phyloP scores from a whole-genome alignment of 2,329 filamentous ascomycete species.

The Trichoderma atrobrunneum region DNA sequence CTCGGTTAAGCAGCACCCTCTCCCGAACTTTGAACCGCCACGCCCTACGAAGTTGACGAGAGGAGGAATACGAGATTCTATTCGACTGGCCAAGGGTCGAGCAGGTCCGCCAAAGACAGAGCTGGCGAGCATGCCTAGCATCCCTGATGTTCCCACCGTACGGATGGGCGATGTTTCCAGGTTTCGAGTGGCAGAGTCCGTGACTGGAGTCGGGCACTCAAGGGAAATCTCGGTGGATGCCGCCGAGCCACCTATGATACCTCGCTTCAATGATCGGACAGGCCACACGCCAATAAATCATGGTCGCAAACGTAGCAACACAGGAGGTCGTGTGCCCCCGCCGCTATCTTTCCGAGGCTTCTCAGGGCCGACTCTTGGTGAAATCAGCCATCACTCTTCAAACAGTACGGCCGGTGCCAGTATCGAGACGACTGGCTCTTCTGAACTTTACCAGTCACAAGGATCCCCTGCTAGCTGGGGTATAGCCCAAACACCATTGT shows the following conservation, averaged over 20 bases:
- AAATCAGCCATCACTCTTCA: slow-evolving; percentile 45
- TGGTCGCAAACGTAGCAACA: slow-evolving; percentile 85
- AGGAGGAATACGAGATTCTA: slow-evolving; percentile 76
- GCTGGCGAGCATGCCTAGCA: slow-evolving; percentile 48
- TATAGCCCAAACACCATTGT: slow-evolving; percentile 47
- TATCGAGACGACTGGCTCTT: slow-evolving; percentile 56
- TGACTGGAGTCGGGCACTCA: slow-evolving; percentile 36
- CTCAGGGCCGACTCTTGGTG: slow-evolving; percentile 52
- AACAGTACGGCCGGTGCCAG: slow-evolving; percentile 59
- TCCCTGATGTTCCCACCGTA: slow-evolving; percentile 38
- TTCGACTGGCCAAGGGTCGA: slow-evolving; percentile 77
- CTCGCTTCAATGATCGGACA: slow-evolving; percentile 63
- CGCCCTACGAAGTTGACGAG: slow-evolving; percentile 46
- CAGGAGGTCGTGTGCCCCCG: slow-evolving; percentile 69
- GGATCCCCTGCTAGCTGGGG: slow-evolving; percentile 45
- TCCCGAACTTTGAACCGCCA: slow-evolving; percentile 52
- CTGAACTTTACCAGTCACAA: slow-evolving; percentile 59
- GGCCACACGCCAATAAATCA: slow-evolving; percentile 50
- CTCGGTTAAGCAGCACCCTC: slow-evolving; percentile 34
- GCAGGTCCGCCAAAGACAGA: slow-evolving; percentile 51
- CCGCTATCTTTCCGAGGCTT: slow-evolving; percentile 77
- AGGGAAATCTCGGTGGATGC: slow-evolving; percentile 55
- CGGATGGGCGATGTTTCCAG: slow-evolving; percentile 36
- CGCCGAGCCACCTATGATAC: slow-evolving; percentile 70
- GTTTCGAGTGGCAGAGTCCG: slow-evolving; percentile 40